Percentiles rank a stretch among this genome's conserved stretches.
Evolutionary conservation across 441 rosid species (phyloP).

Genomic region (Croton setiger): DNA sequence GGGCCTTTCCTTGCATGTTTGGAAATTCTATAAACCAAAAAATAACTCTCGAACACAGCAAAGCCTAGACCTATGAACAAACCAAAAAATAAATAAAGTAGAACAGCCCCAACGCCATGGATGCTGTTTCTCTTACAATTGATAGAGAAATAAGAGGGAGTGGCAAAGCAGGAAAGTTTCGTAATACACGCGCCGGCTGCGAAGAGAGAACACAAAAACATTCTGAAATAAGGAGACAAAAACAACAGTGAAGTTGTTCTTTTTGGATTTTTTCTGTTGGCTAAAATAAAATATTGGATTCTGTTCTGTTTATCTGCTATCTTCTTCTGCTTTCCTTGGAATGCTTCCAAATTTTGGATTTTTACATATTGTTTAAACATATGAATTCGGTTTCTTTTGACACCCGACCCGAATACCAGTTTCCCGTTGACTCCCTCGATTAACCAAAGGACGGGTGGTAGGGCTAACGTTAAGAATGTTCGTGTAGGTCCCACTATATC

Average conservation of each 20-base stretch:
- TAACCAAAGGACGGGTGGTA: background rate
- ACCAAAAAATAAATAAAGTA: too few species aligned
- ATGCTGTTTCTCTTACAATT: too few species aligned
- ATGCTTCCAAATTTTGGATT: background rate
- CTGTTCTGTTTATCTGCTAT: background rate
- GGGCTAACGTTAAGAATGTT: constrained; percentile 26
- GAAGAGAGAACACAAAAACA: constrained; percentile 28
- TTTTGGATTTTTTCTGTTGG: background rate
- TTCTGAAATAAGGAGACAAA: background rate
- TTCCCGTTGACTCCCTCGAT: background rate
- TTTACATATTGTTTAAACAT: too few species aligned
- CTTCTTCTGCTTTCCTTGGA: background rate
- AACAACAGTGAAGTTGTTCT: background rate
- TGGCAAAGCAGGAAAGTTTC: background rate
- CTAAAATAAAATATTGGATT: background rate
- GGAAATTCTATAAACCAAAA: too few species aligned
- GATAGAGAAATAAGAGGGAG: too few species aligned
- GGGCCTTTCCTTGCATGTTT: too few species aligned
- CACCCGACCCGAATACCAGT: too few species aligned
- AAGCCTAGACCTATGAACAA: too few species aligned
- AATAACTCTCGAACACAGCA: too few species aligned
- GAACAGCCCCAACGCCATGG: too few species aligned
- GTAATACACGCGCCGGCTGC: constrained; percentile 16
- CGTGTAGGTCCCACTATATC: constrained; percentile 30
- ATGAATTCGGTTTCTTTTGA: too few species aligned